These are phyloP conservation scores for Pelargonium cotyledonis DNA, from an alignment of 441 rosid genomes.

Conservation along the genomic window DNA sequence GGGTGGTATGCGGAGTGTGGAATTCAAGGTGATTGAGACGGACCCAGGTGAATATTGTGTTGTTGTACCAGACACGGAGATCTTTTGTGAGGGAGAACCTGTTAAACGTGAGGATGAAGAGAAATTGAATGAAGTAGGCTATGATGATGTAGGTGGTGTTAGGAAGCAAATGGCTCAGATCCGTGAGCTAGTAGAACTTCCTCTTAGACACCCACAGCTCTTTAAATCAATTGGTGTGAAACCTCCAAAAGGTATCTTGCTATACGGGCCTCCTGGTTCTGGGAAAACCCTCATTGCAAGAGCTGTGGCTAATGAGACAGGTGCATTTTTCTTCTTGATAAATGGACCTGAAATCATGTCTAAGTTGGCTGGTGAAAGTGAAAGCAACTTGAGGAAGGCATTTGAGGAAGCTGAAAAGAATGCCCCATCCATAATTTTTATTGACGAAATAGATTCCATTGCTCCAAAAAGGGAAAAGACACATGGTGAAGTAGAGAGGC, in stretches of 20 bases:
- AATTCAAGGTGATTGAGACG: conserved; percentile 1
- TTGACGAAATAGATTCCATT: not conserved
- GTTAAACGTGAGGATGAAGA: conserved; percentile 7
- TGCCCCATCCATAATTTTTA: conserved; percentile 1
- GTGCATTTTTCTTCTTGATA: conserved; percentile 3
- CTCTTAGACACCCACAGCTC: conserved; percentile 1
- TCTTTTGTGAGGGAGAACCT: conserved; percentile 8
- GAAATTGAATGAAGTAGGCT: not conserved
- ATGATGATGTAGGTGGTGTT: conserved; percentile 7
- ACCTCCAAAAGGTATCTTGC: not conserved
- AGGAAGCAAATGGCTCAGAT: conserved; percentile 9
- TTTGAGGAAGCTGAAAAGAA: conserved; percentile 7
- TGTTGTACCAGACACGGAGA: conserved; percentile 5
- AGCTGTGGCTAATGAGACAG: conserved; percentile 5
- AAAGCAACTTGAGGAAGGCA: conserved; percentile 4
- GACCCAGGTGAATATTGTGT: conserved; percentile 3
- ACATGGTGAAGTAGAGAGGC: not conserved
- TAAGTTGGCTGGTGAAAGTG: conserved; percentile 1
- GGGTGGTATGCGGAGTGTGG: conserved; percentile 3
- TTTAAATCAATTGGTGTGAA: conserved; percentile 1
- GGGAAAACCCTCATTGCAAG: conserved; percentile 3
- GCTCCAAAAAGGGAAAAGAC: conserved; percentile 5
- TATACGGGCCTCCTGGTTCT: conserved; percentile 6
- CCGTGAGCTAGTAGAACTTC: not conserved
- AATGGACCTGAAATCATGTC: not conserved